A percentile compares a stretch with the other conserved stretches of the same genome.
Conservation (phyloP, 768 basidiomycete species). For the Lactarius quietus region DNA sequence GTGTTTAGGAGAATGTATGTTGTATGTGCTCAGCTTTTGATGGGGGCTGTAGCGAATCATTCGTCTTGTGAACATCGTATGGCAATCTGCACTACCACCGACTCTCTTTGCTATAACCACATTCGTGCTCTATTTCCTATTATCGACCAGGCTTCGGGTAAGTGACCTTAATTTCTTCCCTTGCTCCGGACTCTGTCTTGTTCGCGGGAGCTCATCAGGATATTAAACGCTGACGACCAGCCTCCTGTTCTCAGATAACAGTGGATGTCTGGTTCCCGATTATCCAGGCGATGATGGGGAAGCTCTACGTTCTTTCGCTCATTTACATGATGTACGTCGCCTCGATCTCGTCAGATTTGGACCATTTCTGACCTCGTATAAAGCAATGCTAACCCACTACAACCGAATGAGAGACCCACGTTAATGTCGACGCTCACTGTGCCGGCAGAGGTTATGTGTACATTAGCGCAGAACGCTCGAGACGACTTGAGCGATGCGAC, state of each 20-base stretch:
- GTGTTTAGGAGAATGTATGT: not conserved
- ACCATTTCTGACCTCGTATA: not conserved
- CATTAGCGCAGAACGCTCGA: not conserved
- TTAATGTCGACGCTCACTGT: constrained; percentile 10
- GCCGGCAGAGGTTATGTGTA: not conserved
- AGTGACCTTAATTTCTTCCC: not conserved
- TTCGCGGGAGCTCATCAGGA: not conserved
- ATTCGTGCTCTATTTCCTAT: not conserved
- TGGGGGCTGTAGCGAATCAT: not conserved
- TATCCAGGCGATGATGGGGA: constrained; percentile 10
- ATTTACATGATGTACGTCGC: constrained; percentile 9
- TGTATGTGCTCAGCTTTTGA: not conserved
- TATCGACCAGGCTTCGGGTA: not conserved
- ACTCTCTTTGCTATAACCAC: constrained; percentile 11
- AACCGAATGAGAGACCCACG: not conserved
- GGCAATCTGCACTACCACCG: constrained; percentile 19
- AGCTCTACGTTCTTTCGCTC: constrained; percentile 21
- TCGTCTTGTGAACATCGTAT: constrained; percentile 8
- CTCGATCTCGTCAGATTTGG: not conserved
- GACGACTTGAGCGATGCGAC: not conserved
- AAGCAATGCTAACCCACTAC: not conserved
- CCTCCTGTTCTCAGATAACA: not conserved
- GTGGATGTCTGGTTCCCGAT: not conserved
- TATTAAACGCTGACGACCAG: not conserved
- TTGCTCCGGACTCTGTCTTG: not conserved